Base-by-base conservation (phyloP, 1,139 yeast species). In the Diutina mesorugosa region DNA sequence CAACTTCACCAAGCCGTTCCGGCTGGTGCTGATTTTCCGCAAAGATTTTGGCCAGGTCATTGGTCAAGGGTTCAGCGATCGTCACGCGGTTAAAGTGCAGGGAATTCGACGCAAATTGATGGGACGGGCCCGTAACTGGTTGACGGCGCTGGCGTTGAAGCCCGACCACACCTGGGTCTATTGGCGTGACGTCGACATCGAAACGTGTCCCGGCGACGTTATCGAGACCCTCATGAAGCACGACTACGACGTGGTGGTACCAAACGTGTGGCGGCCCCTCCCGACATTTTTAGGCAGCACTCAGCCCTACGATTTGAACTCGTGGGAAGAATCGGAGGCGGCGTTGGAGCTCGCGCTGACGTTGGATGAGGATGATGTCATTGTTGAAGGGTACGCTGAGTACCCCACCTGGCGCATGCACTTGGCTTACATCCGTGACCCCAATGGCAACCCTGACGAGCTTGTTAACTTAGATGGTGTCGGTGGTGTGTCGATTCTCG, bases 161-260 rank as follows among this genome's bases (percentile, higher is more conserved):
- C 90, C 96, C 0, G 85, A 88, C 65, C 97, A 90, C 69, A 85
- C 95, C 1, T 90, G 96, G 96, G 96, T 90, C 12, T 87, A 88
- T 67, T 90, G 97, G 97, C 78, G 96, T 69, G 97, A 90, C 68
- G 96, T 84, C 2, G 97, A 90, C 67, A 85, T 90, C 57, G 96
- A 88, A 64, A 79, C 89, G 32, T 83, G 89, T 63, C 95, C 96
- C 0, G 87, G 89, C 18, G 76, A 85, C 53, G 85, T 90, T 54
- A 80, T 90, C 61, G 87, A 90, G 68, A 88, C 83, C 65, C 74
- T 90, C 69, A 89, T 89, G 90, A 78, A 79, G 61, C 76, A 72
- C 60, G 81, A 84, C 62, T 85, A 79, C 64, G 97, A 90, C 67
- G 88, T 90, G 14, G 78, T 90, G 69, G 95, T 89, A 10, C 97